Evolutionary conservation across 208 protist species (phyloP).

Genomic region (Crithidia mellificae): DNA sequence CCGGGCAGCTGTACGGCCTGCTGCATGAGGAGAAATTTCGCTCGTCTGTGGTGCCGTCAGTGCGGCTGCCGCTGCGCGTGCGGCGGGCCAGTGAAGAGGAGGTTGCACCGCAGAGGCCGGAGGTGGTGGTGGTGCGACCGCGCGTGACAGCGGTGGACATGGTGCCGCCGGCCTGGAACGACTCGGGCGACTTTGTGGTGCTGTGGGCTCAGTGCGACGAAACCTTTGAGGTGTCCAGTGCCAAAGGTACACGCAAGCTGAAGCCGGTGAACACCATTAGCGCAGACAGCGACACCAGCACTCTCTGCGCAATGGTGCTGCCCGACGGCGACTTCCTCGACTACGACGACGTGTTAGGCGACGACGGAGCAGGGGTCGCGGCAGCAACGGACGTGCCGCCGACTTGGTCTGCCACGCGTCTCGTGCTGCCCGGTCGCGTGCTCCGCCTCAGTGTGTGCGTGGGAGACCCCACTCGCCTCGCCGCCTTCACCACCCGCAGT

Average conservation of each 20-base stretch:
- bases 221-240: too few relatives aligned
- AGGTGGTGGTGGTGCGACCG: not conserved
- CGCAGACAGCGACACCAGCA: too few relatives aligned
- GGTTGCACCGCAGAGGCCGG: not conserved
- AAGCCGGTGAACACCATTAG: too few relatives aligned
- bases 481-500: constrained; percentile 20
- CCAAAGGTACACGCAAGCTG: too few relatives aligned
- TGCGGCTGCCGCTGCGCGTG: constrained; percentile 11
- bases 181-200: constrained; percentile 22
- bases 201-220: constrained; percentile 14
- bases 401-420: not conserved
- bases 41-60: constrained; percentile 7
- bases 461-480: constrained; percentile 18
- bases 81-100: not conserved
- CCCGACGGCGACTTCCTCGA: not conserved
- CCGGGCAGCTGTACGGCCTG: constrained; percentile 14
- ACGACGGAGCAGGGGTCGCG: too few relatives aligned
- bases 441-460: constrained; percentile 16
- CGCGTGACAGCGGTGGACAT: constrained; percentile 15
- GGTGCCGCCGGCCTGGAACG: constrained; percentile 20
- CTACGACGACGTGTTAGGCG: not conserved
- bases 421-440: constrained; percentile 5
- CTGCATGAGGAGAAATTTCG: constrained; percentile 22
- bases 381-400: not conserved
- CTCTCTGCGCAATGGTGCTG: constrained; percentile 23